A percentile compares a stretch with the other conserved stretches of the same genome.
Conservation (phyloP, 106 monocot species). For the Amphibolis antarctica region DNA sequence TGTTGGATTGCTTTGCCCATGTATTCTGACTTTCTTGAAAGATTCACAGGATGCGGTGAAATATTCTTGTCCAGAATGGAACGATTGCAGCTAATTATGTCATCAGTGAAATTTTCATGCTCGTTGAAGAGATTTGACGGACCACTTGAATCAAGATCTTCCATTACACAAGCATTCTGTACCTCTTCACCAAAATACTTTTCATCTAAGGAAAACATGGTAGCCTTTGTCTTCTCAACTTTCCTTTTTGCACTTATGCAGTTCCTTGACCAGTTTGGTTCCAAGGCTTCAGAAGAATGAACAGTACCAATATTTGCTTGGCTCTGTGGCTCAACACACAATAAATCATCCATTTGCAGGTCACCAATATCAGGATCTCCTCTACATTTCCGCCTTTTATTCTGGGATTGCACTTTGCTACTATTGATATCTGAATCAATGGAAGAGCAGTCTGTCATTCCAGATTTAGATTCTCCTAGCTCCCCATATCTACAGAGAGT, state of each 20-base stretch:
- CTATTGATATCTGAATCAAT: constrained; percentile 62
- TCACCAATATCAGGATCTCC: constrained; percentile 3
- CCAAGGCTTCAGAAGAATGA: constrained; percentile 15
- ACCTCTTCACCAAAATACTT: constrained; percentile 12
- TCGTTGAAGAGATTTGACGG: not conserved
- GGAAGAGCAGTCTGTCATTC: constrained; percentile 86
- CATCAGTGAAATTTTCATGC: constrained; percentile 11
- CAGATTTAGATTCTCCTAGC: constrained; percentile 83
- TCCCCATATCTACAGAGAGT: constrained; percentile 78
- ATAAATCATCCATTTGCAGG: constrained; percentile 16
- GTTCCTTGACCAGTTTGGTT: constrained; percentile 7
- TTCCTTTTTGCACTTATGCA: constrained; percentile 10
- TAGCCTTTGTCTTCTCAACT: constrained; percentile 6
- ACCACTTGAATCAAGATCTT: constrained; percentile 12
- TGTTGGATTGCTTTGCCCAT: constrained; percentile 17
- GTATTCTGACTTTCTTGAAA: constrained; percentile 14
- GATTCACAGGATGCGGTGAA: constrained; percentile 5
- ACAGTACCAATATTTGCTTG: constrained; percentile 4
- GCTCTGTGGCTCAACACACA: constrained; percentile 16
- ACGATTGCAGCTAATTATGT: constrained; percentile 15
- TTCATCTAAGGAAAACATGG: constrained; percentile 10
- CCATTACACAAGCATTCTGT: constrained; percentile 8
- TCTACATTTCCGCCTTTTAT: constrained; percentile 35
- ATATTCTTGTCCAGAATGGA: constrained; percentile 16
- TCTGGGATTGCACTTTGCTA: constrained; percentile 26